These are phyloP conservation scores for Verticillium albo-atrum DNA, from an alignment of 2,329 filamentous ascomycete genomes.

Conservation along the genomic window DNA sequence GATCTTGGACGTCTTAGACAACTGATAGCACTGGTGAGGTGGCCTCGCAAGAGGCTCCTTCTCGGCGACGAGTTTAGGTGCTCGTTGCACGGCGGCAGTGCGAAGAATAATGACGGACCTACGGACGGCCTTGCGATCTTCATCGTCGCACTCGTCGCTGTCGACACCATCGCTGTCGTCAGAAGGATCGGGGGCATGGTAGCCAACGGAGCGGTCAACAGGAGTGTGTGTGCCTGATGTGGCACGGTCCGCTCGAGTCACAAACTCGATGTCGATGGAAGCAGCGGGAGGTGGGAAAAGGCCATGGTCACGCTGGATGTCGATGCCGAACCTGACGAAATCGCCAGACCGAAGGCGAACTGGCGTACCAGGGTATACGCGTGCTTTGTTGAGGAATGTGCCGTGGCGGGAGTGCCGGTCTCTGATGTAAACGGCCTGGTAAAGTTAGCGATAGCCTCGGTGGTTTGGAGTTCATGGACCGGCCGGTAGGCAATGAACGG, in stretches of 20 bases:
- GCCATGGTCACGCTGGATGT: slow-evolving; percentile 22
- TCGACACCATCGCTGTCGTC: neutral
- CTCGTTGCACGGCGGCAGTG: neutral
- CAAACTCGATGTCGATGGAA: slow-evolving; percentile 24
- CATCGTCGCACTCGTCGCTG: neutral
- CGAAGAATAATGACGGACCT: neutral
- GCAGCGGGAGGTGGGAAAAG: slow-evolving; percentile 34
- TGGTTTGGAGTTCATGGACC: neutral
- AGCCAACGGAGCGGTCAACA: neutral
- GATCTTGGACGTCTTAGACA: neutral
- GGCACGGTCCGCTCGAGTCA: slow-evolving; percentile 2
- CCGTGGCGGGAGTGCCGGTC: slow-evolving; percentile 50
- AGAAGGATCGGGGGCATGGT: neutral
- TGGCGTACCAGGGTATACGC: slow-evolving; percentile 12
- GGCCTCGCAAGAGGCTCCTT: neutral
- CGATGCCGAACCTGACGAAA: slow-evolving; percentile 27
- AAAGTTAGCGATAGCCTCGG: slow-evolving; percentile 9
- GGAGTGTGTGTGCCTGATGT: neutral
- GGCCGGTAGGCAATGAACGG: neutral
- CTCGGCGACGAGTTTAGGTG: neutral
- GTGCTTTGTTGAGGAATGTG: slow-evolving; percentile 37
- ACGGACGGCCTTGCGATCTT: neutral
- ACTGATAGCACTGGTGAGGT: neutral
- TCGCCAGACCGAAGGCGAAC: slow-evolving; percentile 22
- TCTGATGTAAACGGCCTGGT: slow-evolving; percentile 37